Evolutionary conservation across 495 filamentous ascomycete genomes (phyloP), one percentile per base, ranked within the genome.

Genomic region (Penicillium ucsense): DNA sequence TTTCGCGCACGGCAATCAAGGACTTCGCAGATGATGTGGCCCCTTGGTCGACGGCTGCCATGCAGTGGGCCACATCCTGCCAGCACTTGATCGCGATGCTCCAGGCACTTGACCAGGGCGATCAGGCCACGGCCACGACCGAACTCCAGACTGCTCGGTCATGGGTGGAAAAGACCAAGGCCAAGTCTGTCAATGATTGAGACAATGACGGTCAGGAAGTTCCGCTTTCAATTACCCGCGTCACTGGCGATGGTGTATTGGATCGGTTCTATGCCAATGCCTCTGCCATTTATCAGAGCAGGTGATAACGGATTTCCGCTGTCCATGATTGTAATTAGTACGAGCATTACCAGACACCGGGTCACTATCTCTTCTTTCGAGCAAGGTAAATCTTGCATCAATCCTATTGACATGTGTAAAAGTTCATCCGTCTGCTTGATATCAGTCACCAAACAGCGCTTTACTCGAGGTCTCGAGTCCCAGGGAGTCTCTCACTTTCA

Each of bases 81-180:
- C 48, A 54, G 43, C 52, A 54, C 8, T 43, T 54, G 48, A 54
- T 54, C 35, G 2, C 35, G 5, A 54, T 54, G 52, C 38, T 54
- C 12, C 31, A 47, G 12, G 52, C 52, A 8, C 1, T 54, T 31
- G 43, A 51, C 11, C 31, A 7, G 5, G 40, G 44, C 2, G 35
- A 54, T 12, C 32, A 50, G 31, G 34, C 4, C 6, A 51, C 20
- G 31, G 52, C 52, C 9, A 43, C 50, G 35, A 47, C 34, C 28
- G 52, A 54, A 40, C 51, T 50, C 32, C 43, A 40, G 1, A n/a
- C 27, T 40, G 52, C 52, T 1, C 43, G 47, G 35, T 35, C 28
- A 6, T 54, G 52, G 47, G 42, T 50, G 7, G 46, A 46, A 38
- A 54, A 51, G 43, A 54, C 52, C 10, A 54, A 54, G 38, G 35